These are phyloP conservation scores for Lyophyllum shimeji DNA, from an alignment of 768 basidiomycete genomes.

Conservation along the genomic window DNA sequence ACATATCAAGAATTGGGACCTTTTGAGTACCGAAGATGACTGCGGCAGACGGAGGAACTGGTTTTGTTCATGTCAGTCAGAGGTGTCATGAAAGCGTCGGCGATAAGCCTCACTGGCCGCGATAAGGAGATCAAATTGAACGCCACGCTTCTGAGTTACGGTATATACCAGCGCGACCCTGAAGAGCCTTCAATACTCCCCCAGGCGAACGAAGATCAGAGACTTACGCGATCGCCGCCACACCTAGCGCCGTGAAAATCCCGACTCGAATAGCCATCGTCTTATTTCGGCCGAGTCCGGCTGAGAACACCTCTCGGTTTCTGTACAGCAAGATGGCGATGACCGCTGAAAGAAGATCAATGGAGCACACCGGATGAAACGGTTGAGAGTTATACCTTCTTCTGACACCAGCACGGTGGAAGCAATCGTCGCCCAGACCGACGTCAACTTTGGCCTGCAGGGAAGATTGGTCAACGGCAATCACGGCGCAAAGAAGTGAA, in stretches of 20 bases:
- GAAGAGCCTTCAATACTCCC: background rate
- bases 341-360: slow-evolving; percentile 12
- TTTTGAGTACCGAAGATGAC: slow-evolving; percentile 30
- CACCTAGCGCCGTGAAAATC: slow-evolving; percentile 25
- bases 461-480: background rate
- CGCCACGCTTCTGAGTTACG: slow-evolving; percentile 20
- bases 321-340: slow-evolving; percentile 25
- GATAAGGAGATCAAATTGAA: slow-evolving; percentile 29
- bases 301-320: slow-evolving; percentile 21
- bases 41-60: slow-evolving; percentile 26
- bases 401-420: slow-evolving; percentile 21
- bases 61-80: background rate
- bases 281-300: slow-evolving; percentile 23
- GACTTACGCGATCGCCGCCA: slow-evolving; percentile 16
- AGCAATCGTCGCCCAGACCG: slow-evolving; percentile 23
- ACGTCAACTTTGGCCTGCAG: slow-evolving; percentile 26
- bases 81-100: background rate
- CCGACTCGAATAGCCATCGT: slow-evolving; percentile 29
- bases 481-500: background rate
- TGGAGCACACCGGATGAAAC: background rate
- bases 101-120: slow-evolving; percentile 20
- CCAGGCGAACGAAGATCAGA: background rate
- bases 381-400: slow-evolving; percentile 21
- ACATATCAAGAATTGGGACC: slow-evolving; percentile 12
- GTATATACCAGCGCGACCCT: slow-evolving; percentile 28